Evolutionary conservation across 306 rosid genomes (phyloP).

Genomic region (Sechiopsis laciniata): DNA sequence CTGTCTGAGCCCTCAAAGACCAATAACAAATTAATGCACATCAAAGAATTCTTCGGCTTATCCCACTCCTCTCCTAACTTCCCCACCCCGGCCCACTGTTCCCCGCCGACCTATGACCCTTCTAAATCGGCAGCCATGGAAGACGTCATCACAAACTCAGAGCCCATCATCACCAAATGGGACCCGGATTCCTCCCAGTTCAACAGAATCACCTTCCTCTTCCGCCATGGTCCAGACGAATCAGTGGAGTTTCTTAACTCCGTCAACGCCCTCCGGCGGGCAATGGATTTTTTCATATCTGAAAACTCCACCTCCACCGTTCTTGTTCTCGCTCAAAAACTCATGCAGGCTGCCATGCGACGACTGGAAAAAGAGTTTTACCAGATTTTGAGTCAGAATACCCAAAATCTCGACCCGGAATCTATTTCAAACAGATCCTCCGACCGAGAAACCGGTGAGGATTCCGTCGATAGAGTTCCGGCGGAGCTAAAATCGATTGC

Average conservation of each 20-base stretch:
- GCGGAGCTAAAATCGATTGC: constrained; percentile 42
- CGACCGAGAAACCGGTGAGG: neutral
- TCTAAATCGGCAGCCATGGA: constrained; percentile 29
- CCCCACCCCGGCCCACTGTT: constrained; percentile 11
- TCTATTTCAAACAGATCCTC: constrained; percentile 33
- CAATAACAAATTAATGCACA: constrained; percentile 10
- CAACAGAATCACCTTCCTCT: constrained; percentile 31
- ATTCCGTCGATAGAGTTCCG: constrained; percentile 26
- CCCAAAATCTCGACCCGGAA: constrained; percentile 35
- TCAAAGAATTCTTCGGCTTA: constrained; percentile 24
- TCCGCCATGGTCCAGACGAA: constrained; percentile 27
- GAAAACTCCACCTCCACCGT: constrained; percentile 23
- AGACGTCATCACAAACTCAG: constrained; percentile 28
- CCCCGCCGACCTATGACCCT: constrained; percentile 14
- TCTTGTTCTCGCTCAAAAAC: constrained; percentile 39
- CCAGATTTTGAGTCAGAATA: constrained; percentile 32
- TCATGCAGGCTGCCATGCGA: constrained; percentile 47
- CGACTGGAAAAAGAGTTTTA: constrained; percentile 45
- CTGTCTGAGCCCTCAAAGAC: constrained; percentile 24
- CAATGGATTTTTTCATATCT: constrained; percentile 32
- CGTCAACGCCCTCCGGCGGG: constrained; percentile 27
- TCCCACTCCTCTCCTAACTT: constrained; percentile 24
- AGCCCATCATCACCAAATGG: constrained; percentile 43
- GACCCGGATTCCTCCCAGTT: constrained; percentile 30
- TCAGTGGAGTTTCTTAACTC: constrained; percentile 34